Conservation (phyloP, 305 asterid species). For the Solanum hybrid region DNA sequence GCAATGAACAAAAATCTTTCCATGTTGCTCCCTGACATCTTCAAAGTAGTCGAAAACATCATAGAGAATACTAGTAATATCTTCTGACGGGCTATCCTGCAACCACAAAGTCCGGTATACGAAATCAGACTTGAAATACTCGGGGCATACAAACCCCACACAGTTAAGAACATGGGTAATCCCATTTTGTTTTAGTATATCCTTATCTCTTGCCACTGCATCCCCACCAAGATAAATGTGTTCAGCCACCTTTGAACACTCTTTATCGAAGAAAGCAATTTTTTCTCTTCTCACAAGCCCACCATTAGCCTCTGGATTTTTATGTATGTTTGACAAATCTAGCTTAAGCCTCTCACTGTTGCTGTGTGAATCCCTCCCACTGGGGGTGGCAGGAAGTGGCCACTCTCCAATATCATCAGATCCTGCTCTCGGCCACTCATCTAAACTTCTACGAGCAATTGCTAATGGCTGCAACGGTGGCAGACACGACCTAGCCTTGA, state of each 20-base stretch:
- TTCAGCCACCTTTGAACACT: constrained; percentile 43
- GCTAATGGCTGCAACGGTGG: constrained; percentile 43
- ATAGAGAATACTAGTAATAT: constrained; percentile 46
- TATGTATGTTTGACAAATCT: constrained; percentile 41
- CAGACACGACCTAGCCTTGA: constrained; percentile 36
- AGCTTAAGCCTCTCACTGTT: constrained; percentile 43
- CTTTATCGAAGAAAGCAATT: constrained; percentile 40
- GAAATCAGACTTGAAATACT: constrained; percentile 38
- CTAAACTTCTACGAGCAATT: constrained; percentile 45
- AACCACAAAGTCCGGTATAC: constrained; percentile 45
- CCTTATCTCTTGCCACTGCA: constrained; percentile 40
- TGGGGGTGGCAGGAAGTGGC: constrained; percentile 42
- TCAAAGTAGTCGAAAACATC: constrained; percentile 54
- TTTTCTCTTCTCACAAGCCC: constrained; percentile 40
- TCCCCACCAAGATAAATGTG: constrained; percentile 43
- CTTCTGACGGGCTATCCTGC: constrained; percentile 50
- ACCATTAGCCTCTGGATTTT: constrained; percentile 25
- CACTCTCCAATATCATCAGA: constrained; percentile 54
- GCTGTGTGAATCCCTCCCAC: constrained; percentile 27
- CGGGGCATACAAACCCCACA: constrained; percentile 44
- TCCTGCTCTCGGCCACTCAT: constrained; percentile 54
- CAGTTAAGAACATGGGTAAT: constrained; percentile 44
- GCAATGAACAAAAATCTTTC: constrained; percentile 42
- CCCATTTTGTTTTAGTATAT: constrained; percentile 31
- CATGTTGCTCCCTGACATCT: constrained; percentile 40